Base-by-base conservation (phyloP, 352 stramenopile genomes). In the Blastocystis sp. region DNA sequence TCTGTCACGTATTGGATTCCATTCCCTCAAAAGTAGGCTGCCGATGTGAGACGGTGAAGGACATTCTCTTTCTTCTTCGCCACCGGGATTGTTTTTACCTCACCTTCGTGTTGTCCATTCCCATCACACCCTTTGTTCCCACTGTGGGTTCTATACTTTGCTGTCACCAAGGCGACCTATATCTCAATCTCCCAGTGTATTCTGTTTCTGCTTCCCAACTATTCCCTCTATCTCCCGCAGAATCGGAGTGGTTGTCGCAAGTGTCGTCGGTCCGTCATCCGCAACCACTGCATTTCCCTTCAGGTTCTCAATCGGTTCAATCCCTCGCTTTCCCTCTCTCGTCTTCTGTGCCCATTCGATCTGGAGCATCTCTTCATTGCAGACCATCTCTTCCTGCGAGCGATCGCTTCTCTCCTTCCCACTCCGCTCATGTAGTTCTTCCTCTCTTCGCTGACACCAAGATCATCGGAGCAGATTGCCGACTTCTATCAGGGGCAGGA, bases 61-160 rank as follows among this genome's bases (percentile, higher is more conserved):
- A 81, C 36, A n/a, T 81, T 42, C 48, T 81, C 40, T 63, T 38
- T 44, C 27, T 81, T 14, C 69, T 81, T 14, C 69, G 69, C 24
- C 63, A 48, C 24, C 46, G 63, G 36, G 48, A 6, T 40, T 14
- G 21, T 24, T 44, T 81, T 27, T 21, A 16, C 51, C 21, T 81
- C 24, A n/a, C 48, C 18, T 81, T 81, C 42, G 32, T 48, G 36
- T 18, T 34, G 2, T 75, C 42, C 36, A 54, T 75, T 46, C 42
- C 63, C 46, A 21, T 29, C 14, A 21, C 29, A 71, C 3, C 24
- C 59, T 0, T 38, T n/a, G n/a, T n/a, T n/a, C n/a, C n/a, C n/a
- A n/a, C 8, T 42, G 16, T 18, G 32, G 32, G 32, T 53, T 75
- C 4, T 53, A 0, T n/a, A 36, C 11, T 53, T 59, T 11, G 3